Evolutionary conservation across 2,329 filamentous ascomycete genomes (phyloP).

Genomic region (Aspergillus aculeatus): DNA sequence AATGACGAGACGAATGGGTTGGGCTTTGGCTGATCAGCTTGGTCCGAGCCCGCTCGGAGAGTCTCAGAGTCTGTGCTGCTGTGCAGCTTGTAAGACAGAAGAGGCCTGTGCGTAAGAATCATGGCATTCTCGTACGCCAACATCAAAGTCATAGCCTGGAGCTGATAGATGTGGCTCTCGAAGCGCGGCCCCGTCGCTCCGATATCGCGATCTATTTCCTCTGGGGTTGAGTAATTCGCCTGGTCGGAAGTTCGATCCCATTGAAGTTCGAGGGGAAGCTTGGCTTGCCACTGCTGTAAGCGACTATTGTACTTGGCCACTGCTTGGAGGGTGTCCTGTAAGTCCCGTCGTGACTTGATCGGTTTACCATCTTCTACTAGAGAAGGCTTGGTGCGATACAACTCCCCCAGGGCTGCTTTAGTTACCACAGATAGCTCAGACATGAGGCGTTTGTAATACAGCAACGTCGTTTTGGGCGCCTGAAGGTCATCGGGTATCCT

Average conservation of each 20-base stretch:
- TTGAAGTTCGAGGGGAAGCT: constrained; percentile 15
- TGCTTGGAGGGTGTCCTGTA: constrained; percentile 9
- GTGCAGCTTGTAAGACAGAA: constrained; percentile 23
- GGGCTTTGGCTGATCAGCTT: neutral
- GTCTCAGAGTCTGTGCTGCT: neutral
- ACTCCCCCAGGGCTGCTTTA: constrained; percentile 17
- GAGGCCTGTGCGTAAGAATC: constrained; percentile 31
- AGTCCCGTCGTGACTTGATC: neutral
- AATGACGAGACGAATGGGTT: constrained; percentile 12
- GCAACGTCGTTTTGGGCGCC: constrained; percentile 13
- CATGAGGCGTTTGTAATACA: constrained; percentile 28
- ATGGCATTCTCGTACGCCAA: constrained; percentile 36
- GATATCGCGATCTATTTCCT: constrained; percentile 24
- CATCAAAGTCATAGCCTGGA: constrained; percentile 34
- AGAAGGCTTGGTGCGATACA: constrained; percentile 18
- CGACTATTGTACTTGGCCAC: constrained; percentile 5
- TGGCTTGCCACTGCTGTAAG: constrained; percentile 17
- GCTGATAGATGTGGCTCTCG: constrained; percentile 28
- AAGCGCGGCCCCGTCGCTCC: constrained; percentile 24
- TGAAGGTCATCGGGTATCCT: constrained; percentile 8
- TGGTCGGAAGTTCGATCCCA: neutral
- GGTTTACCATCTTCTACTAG: neutral
- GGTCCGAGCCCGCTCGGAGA: neutral
- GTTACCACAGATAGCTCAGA: constrained; percentile 23
- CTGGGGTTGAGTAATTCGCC: constrained; percentile 15